Evolutionary conservation across 2,329 filamentous ascomycete genomes (phyloP), one percentile per base, ranked within the genome.

Genomic region (Botrytis aclada): DNA sequence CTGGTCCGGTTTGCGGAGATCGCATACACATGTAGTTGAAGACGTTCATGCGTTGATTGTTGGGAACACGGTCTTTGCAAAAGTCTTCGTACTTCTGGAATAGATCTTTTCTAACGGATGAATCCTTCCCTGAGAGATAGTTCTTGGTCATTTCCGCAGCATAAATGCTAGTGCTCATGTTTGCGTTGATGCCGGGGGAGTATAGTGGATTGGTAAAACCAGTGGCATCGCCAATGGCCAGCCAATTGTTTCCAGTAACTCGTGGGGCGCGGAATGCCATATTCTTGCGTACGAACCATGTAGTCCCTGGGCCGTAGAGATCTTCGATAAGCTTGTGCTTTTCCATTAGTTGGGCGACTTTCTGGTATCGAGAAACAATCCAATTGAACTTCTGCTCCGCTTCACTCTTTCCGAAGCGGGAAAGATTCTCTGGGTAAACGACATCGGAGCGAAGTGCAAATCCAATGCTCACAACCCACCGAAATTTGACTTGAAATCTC

Each of bases 151-250:
- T 75, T 71, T 73, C 69, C 32, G 72, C 74, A 22, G 69, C 72
- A 51, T 69, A 73, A 16, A 74, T 70, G 39, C 72, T 74, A 7
- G 74, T 74, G 25, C 72, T 71, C 72, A 78, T 79, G 32, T 73
- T 75, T 37, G 74, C 77, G 54, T 78, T 80, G 70, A 80, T 80
- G 34, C 79, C 78, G 10, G 79, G 78, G 3, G 79, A 80, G 56
- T 74, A 77, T 16, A 80, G 63, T 4, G 79, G 79, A 66, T 80
- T 80, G 14, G 79, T 80, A 69, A 80, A 80, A 12, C 79, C 78
- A 51, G 73, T 74, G 4, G 79, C 76, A 62, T 80, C 76, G n/a
- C 79, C 79, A 56, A 80, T 77, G 9, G 79, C 79, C 29, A 80
- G 39, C 78, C 77, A 79, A 47, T 70, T 75, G 16, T 72, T 65